Base-by-base conservation (phyloP, 768 basidiomycete species). In the Scleroderma bovista region DNA sequence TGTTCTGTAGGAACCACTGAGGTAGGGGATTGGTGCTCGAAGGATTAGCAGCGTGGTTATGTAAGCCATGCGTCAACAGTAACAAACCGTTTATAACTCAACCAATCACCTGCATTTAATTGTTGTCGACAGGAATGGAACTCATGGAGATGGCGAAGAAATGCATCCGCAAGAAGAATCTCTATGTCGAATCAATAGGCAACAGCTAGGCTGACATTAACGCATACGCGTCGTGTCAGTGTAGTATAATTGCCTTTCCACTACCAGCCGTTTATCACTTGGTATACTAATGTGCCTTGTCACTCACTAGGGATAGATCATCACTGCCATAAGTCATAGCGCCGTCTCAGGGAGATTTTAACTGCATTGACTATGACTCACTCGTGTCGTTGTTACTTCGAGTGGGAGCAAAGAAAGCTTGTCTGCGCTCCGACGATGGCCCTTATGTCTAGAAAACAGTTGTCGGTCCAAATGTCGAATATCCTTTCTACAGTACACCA, bases 241-340 rank as follows among this genome's bases (percentile, higher is more conserved):
- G 23, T 5, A 50, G 43, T 12, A 67, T 60, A 32, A 59, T 20
- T 5, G 40, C 42, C 6, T 42, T 22, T 6, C n/a, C 15, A 24
- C 60, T 55, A 29, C 26, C 16, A 15, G 10, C 10, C 37, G 19
- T 20, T 48, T n/a, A 55, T 11, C 9, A 38, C 16, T 23, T 3
- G n/a, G 3, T 10, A 5, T 15, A 16, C 34, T 34, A 3, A 5
- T 36, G 17, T 45, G 34, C 3, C 4, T 6, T 50, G 16, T 16
- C 50, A 23, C 57, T 46, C 48, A 61, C 60, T 50, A 59, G 23
- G 12, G 32, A 40, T 2, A 22, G 7, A 40, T 64, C 60, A n/a
- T 39, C 24, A 3, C 61, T 58, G n/a, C 64, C 62, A 19, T 64
- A 65, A 4, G 61, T 65, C 39, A 65, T 26, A 17, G 44, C 60